A percentile compares a stretch with the other conserved stretches of the same genome.
Evolutionary conservation across 179 eudicot species (phyloP).

Genomic region (Sideroxylon spinosum): DNA sequence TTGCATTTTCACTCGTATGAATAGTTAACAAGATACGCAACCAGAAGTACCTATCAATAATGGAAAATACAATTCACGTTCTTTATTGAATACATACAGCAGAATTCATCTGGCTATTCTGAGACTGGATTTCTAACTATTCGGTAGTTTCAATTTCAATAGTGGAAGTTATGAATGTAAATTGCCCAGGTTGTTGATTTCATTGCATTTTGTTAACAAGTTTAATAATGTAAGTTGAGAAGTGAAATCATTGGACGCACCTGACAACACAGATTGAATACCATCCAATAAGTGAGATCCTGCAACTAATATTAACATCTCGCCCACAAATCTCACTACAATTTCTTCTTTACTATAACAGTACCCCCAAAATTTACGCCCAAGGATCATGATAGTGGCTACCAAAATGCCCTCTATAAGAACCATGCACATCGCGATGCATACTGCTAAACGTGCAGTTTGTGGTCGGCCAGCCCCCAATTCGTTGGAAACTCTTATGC

Average conservation of each 20-base stretch:
- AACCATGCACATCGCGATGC: slow-evolving; percentile 34
- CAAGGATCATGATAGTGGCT: slow-evolving; percentile 35
- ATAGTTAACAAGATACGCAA: no score
- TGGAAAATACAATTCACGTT: no score
- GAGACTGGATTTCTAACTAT: no score
- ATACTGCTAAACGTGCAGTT: slow-evolving; percentile 46
- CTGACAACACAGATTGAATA: slow-evolving; percentile 29
- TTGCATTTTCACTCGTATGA: no score
- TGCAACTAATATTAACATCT: slow-evolving; percentile 41
- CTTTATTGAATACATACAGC: no score
- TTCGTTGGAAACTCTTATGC: slow-evolving; percentile 26
- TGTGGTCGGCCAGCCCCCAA: slow-evolving; percentile 39
- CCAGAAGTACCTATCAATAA: no score
- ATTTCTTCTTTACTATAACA: slow-evolving; percentile 45
- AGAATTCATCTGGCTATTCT: no score
- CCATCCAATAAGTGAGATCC: slow-evolving; percentile 36
- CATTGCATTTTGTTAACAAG: no score
- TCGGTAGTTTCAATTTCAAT: no score
- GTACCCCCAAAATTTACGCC: slow-evolving; percentile 52
- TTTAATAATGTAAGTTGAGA: no score
- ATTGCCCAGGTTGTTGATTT: no score
- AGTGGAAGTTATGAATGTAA: no score
- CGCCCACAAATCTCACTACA: slow-evolving; percentile 44
- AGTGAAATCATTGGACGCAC: slow-evolving; percentile 9
- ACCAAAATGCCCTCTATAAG: slow-evolving; percentile 29